Percentiles rank a stretch among this genome's conserved stretches.
Conservation (phyloP, 148 eudicot species). For the Linanthus parryae region DNA sequence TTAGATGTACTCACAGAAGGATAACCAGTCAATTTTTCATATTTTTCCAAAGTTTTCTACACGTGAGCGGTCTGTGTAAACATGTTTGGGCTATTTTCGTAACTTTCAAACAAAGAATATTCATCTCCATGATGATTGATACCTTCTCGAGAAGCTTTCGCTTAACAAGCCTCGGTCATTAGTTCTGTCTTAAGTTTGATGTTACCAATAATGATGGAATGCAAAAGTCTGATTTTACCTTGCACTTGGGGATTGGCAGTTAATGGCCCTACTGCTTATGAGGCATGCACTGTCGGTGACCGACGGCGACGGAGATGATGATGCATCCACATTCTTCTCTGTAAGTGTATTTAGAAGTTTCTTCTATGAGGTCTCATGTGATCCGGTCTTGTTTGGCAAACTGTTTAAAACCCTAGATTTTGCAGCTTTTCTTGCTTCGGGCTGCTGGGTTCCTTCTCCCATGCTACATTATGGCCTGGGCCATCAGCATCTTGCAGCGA, state of each 20-base stretch:
- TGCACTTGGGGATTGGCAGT: constrained; percentile 31
- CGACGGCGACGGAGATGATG: constrained; percentile 57
- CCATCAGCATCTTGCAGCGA: constrained; percentile 77
- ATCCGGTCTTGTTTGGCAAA: not conserved
- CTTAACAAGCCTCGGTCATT: too few relatives aligned
- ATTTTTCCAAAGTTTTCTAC: too few relatives aligned
- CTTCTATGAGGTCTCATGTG: not conserved
- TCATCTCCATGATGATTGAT: too few relatives aligned
- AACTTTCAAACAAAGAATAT: too few relatives aligned
- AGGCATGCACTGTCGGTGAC: constrained; percentile 70
- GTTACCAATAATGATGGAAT: too few relatives aligned
- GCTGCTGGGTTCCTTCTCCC: constrained; percentile 86
- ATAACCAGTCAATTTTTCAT: too few relatives aligned
- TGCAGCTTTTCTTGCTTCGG: constrained; percentile 76
- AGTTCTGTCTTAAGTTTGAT: too few relatives aligned
- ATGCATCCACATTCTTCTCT: constrained; percentile 69
- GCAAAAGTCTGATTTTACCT: too few relatives aligned
- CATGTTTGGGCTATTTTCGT: too few relatives aligned
- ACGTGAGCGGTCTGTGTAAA: too few relatives aligned
- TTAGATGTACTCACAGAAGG: too few relatives aligned
- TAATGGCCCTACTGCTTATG: constrained; percentile 84
- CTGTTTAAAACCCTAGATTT: constrained; percentile 1
- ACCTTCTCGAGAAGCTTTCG: too few relatives aligned
- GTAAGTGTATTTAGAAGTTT: constrained; percentile 35
- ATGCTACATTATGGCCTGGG: constrained; percentile 91